Conservation (phyloP, 2,329 filamentous ascomycete genomes). For the Zymoseptoria tritici region DNA sequence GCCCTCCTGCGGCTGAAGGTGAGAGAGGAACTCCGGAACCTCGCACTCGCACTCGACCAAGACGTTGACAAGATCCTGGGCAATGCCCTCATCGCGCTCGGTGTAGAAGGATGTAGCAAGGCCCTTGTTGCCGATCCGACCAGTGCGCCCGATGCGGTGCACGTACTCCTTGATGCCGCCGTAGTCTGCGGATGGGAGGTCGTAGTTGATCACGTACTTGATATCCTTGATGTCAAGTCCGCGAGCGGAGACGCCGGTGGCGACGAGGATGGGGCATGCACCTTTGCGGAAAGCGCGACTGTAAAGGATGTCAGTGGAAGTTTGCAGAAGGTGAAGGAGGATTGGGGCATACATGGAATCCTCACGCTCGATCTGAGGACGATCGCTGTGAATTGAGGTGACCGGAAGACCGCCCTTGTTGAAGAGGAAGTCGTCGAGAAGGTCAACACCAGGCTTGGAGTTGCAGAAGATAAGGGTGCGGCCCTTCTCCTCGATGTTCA, state of each 20-base stretch:
- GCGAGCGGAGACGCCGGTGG: slow-evolving; percentile 79
- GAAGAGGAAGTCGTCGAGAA: slow-evolving; percentile 80
- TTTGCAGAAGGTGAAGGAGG: not conserved
- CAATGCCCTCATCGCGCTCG: slow-evolving; percentile 66
- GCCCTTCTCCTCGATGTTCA: slow-evolving; percentile 55
- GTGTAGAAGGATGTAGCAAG: slow-evolving; percentile 86
- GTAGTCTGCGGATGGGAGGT: slow-evolving; percentile 64
- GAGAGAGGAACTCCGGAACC: slow-evolving; percentile 73
- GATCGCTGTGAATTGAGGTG: slow-evolving; percentile 80
- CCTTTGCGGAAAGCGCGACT: slow-evolving; percentile 71
- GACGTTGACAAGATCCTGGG: slow-evolving; percentile 66
- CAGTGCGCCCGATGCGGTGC: slow-evolving; percentile 92
- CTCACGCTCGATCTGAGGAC: slow-evolving; percentile 85
- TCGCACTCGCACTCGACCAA: slow-evolving; percentile 71
- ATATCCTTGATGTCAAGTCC: slow-evolving; percentile 85
- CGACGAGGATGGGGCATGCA: slow-evolving; percentile 68
- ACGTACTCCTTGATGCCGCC: slow-evolving; percentile 92
- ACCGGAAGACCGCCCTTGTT: slow-evolving; percentile 65
- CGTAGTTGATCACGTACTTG: slow-evolving; percentile 88
- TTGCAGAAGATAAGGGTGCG: slow-evolving; percentile 91
- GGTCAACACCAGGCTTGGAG: slow-evolving; percentile 67
- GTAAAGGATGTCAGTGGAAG: slow-evolving; percentile 1
- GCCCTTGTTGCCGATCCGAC: slow-evolving; percentile 81
- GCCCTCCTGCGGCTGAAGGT: slow-evolving; percentile 53
- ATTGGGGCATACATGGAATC: slow-evolving; percentile 63